Evolutionary conservation across 805 yeast species (phyloP), one percentile per base, ranked within the genome.

Genomic region (Barnettozyma sp.): DNA sequence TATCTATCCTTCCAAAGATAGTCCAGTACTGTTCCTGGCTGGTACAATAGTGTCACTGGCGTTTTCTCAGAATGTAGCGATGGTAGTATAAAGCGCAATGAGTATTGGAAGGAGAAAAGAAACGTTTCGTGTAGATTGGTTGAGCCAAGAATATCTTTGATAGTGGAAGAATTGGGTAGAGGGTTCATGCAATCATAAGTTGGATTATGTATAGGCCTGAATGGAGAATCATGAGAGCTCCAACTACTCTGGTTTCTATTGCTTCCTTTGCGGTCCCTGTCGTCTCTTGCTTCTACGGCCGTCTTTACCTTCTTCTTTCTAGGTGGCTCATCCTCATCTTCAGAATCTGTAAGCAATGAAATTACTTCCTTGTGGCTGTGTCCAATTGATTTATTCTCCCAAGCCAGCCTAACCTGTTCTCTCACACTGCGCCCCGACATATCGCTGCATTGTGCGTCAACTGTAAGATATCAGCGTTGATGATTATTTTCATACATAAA

Each of bases 101-200:
- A 69, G 12, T 63, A 65, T 30, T 59, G 68, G 45, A 60, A 75
- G 43, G 73, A 72, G 55, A 74, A 73, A 23, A 74, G 65, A 38
- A 59, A 63, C 0, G 71, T 58, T 31, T 55, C 58, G 7, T 30
- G 30, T 14, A 74, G 42, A 7, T 60, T 58, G 5, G 44, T 29
- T 0, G 58, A 52, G 5, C 68, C 64, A 8, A 63, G 37, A 2
- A 63, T 52, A n/a, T 58, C 58, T 1, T 43, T 31, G 21, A 60
- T 35, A 1, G 54, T 46, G 6, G 53, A 35, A 13, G 61, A 49
- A 33, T 48, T 43, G 5, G 44, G 27, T 1, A 56, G 38, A 12
- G 35, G 28, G 6, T 29, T 30, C 1, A 11, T 7, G 22, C n/a
- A n/a, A n/a, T 49, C 55, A 23, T 49, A 49, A 0, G 41, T 16